A percentile compares a stretch with the other conserved stretches of the same genome.
Evolutionary conservation across 192 early-diverging fungal genomes (phyloP).

Genomic region (Obelidium mucronatum): DNA sequence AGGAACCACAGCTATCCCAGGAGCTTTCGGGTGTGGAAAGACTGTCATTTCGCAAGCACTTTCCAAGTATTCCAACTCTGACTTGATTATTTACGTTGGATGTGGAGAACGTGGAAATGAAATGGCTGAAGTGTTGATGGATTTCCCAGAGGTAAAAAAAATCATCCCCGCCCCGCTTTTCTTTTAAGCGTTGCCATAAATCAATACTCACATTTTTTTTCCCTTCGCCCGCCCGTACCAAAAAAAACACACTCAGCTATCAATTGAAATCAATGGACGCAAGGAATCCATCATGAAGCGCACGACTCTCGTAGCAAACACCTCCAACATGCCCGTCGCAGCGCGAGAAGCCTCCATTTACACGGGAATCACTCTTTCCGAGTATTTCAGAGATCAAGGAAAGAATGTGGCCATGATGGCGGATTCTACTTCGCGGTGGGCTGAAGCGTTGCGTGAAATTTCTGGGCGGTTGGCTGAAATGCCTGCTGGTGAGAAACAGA

Average conservation of each 20-base stretch:
- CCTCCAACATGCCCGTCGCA: constrained; percentile 99
- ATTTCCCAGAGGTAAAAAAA: constrained; percentile 80
- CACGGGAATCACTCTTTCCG: constrained; percentile 99
- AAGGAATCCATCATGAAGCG: constrained; percentile 99
- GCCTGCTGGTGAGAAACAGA: constrained; percentile 75
- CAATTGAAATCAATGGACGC: constrained; percentile 91
- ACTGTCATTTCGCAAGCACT: constrained; percentile 99
- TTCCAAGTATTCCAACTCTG: constrained; percentile 99
- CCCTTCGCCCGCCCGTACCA: background rate
- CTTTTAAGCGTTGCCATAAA: background rate
- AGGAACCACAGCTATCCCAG: constrained; percentile 99
- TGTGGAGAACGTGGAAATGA: constrained; percentile 97
- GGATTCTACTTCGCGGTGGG: constrained; percentile 99
- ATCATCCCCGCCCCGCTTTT: constrained; percentile 7
- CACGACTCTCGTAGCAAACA: constrained; percentile 98
- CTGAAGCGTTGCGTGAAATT: constrained; percentile 99
- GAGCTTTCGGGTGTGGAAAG: constrained; percentile 99
- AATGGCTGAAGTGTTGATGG: constrained; percentile 99
- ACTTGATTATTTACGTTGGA: constrained; percentile 99
- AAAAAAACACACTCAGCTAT: constrained; percentile 68
- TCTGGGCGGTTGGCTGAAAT: constrained; percentile 99
- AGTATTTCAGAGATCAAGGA: constrained; percentile 99
- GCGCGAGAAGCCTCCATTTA: constrained; percentile 99
- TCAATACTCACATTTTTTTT: background rate
- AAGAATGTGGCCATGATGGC: constrained; percentile 99